Percentiles rank a stretch among this genome's conserved stretches.
phyloP scores from a whole-genome alignment of 306 rosid species.

The Cucumis cinereus region DNA sequence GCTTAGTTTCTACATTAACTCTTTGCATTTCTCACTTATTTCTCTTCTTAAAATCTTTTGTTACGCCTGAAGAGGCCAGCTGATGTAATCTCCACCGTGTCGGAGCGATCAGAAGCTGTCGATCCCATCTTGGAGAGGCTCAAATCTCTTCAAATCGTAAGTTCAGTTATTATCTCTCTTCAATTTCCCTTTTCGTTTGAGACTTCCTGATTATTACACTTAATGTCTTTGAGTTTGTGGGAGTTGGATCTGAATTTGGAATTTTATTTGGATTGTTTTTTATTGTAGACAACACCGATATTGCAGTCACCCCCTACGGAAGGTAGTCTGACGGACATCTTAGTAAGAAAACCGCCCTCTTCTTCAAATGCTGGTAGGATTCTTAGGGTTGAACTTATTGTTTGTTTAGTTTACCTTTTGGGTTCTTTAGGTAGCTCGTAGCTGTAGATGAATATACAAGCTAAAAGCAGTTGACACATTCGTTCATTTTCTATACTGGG shows the following conservation, averaged over 20 bases:
- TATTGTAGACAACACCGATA: constrained; percentile 63
- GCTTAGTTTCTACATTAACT: not conserved
- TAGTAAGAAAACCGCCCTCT: constrained; percentile 70
- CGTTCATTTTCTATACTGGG: not conserved
- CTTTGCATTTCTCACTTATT: not conserved
- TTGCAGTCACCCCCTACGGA: constrained; percentile 63
- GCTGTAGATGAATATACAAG: not conserved
- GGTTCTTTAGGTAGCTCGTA: not conserved
- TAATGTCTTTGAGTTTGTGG: not conserved
- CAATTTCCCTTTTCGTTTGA: not conserved
- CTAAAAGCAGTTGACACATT: not conserved
- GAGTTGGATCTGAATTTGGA: not conserved
- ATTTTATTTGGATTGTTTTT: not conserved
- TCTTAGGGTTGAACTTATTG: not conserved
- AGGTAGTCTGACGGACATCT: constrained; percentile 75
- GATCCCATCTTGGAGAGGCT: constrained; percentile 67
- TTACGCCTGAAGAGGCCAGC: constrained; percentile 24
- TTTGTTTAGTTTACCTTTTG: not conserved
- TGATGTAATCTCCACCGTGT: constrained; percentile 76
- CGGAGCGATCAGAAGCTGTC: constrained; percentile 41
- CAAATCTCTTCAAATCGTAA: constrained; percentile 61
- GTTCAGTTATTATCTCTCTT: not conserved
- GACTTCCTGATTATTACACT: not conserved
- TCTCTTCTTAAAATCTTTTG: not conserved
- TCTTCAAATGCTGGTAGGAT: constrained; percentile 47